Percentiles rank a stretch among this genome's conserved stretches.
Evolutionary conservation across 2,329 filamentous ascomycete genomes (phyloP).

Genomic region (Fonsecaea pedrosoi): DNA sequence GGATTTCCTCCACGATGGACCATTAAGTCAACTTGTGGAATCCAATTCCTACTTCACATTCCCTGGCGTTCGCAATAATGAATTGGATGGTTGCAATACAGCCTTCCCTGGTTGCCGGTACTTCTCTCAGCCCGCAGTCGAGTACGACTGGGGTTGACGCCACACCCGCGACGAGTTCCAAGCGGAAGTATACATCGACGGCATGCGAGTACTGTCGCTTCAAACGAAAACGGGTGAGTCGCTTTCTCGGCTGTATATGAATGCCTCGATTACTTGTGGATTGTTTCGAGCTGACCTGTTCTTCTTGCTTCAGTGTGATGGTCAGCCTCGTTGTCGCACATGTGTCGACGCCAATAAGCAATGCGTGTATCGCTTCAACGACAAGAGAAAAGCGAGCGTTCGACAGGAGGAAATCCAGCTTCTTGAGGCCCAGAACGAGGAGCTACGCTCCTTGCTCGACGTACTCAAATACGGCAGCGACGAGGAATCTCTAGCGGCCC

Average conservation of each 20-base stretch:
- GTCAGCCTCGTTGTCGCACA: neutral
- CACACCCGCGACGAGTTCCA: neutral
- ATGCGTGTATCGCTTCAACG: conserved; percentile 6
- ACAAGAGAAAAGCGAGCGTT: neutral
- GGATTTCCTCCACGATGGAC: neutral
- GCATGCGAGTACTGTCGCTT: conserved; percentile 3
- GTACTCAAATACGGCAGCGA: conserved; percentile 2
- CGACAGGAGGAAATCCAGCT: neutral
- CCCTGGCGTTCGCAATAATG: neutral
- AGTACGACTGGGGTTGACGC: neutral
- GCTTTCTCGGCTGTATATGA: neutral
- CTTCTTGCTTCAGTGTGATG: neutral
- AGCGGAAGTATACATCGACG: neutral
- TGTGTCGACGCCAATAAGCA: conserved; percentile 5
- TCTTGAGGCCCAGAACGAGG: neutral
- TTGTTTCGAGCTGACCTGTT: neutral
- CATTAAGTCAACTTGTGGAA: neutral
- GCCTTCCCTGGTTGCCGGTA: neutral
- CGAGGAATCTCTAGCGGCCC: neutral
- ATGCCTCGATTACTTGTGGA: neutral
- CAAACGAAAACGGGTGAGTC: conserved; percentile 1
- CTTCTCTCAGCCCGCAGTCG: neutral
- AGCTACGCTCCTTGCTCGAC: neutral
- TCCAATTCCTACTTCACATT: neutral
- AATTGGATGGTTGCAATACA: neutral